Evolutionary conservation across 306 rosid species (phyloP).

Genomic region (Glycyrrhiza uralensis): DNA sequence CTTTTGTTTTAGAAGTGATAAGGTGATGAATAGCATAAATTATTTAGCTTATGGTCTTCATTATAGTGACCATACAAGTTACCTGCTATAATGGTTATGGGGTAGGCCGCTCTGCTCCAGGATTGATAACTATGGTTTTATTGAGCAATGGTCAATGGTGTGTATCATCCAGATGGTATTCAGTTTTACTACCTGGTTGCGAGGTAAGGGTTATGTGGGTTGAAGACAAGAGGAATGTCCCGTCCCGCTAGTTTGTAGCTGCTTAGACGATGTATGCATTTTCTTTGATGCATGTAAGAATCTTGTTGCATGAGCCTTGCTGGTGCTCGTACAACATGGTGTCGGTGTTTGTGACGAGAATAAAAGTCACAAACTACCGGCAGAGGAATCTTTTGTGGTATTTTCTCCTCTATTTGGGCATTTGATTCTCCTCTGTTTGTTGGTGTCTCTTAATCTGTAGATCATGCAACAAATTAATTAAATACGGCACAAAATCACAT

Average conservation of each 20-base stretch:
- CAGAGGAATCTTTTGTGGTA: neutral
- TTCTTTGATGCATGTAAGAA: neutral
- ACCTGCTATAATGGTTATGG: neutral
- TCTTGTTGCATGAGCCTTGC: constrained; percentile 1
- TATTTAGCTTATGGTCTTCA: neutral
- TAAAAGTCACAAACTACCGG: neutral
- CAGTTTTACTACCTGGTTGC: neutral
- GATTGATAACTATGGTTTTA: neutral
- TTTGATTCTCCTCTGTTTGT: neutral
- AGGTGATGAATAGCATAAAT: neutral
- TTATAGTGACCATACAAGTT: neutral
- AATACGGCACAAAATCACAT: too few relatives aligned
- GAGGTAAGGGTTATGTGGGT: neutral
- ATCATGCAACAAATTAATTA: neutral
- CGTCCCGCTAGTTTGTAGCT: neutral
- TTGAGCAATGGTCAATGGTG: neutral
- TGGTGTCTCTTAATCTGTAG: neutral
- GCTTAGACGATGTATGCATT: neutral
- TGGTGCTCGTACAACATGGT: neutral
- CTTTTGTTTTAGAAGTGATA: too few relatives aligned
- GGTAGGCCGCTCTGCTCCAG: neutral
- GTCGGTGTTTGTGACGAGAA: neutral
- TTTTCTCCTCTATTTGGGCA: neutral
- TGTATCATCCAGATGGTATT: neutral
- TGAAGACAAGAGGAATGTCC: neutral